phyloP scores from a whole-genome alignment of 345 rosid genomes.

The Eutrema heterophyllum region DNA sequence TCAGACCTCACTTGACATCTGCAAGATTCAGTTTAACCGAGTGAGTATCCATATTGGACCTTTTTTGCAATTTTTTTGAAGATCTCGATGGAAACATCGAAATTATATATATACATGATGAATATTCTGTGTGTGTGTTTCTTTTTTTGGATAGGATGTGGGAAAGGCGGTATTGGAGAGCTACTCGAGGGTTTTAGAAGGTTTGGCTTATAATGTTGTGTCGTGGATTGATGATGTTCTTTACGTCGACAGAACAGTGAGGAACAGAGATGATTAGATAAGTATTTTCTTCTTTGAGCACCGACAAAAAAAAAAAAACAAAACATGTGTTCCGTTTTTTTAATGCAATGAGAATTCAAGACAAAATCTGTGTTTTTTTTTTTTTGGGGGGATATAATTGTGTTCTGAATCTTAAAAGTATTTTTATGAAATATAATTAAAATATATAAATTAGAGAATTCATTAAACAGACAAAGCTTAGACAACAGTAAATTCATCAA shows the following conservation, averaged over 20 bases:
- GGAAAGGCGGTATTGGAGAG: constrained; percentile 88
- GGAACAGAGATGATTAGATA: constrained; percentile 38
- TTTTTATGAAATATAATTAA: neutral
- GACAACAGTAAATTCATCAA: neutral
- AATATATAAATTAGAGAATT: no score
- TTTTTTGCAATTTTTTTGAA: neutral
- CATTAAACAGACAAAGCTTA: no score
- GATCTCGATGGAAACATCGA: neutral
- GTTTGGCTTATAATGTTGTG: constrained; percentile 81
- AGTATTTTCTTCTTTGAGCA: neutral
- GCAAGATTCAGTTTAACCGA: constrained; percentile 82
- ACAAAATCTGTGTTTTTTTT: neutral
- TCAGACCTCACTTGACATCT: constrained; percentile 86
- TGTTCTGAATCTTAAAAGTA: neutral
- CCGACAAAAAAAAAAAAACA: neutral
- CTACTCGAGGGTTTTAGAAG: constrained; percentile 87
- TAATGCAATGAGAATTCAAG: neutral
- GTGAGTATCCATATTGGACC: constrained; percentile 29
- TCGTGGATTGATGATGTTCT: constrained; percentile 94
- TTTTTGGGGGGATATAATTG: neutral
- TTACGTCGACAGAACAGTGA: constrained; percentile 53
- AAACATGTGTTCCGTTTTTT: neutral
- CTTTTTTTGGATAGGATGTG: constrained; percentile 56
- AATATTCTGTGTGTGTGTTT: neutral
- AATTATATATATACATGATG: neutral